These are phyloP conservation scores for Marchantia polymorpha DNA, from an alignment of 225 moss, liverwort and hornwort genomes.

Conservation along the genomic window DNA sequence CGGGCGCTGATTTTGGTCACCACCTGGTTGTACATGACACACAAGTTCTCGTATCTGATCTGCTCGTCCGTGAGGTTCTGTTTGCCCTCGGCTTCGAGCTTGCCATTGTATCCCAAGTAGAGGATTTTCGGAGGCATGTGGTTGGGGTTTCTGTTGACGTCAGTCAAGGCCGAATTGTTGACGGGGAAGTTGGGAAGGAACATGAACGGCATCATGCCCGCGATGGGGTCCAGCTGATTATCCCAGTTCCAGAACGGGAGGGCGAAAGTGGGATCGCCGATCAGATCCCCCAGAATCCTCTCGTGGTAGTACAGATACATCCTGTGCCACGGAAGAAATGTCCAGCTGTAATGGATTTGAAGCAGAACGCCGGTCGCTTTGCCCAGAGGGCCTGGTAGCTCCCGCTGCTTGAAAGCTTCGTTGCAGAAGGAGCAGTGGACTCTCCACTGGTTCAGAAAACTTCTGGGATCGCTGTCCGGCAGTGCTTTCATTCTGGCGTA, in stretches of 20 bases:
- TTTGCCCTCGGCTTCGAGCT: conserved; percentile 1
- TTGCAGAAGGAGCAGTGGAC: conserved; percentile 45
- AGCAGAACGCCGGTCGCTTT: conserved; percentile 27
- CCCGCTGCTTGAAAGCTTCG: conserved; percentile 36
- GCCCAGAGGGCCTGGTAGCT: background rate
- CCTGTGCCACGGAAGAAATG: background rate
- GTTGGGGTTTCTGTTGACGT: conserved; percentile 28
- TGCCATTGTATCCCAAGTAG: conserved; percentile 29
- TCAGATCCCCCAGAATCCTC: background rate
- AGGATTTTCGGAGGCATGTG: conserved; percentile 32
- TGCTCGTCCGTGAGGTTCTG: background rate
- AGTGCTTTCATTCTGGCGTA: conserved; percentile 45
- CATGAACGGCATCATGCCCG: background rate
- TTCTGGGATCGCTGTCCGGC: conserved; percentile 39
- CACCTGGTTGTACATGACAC: too few relatives aligned
- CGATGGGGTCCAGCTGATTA: background rate
- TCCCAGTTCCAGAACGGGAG: background rate
- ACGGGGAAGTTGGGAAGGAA: conserved; percentile 26
- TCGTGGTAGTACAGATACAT: background rate
- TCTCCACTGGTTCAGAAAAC: conserved; percentile 33
- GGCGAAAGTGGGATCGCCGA: background rate
- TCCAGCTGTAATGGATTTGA: background rate
- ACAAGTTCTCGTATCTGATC: too few relatives aligned
- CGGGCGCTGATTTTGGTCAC: too few relatives aligned
- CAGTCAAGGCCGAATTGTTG: conserved; percentile 23